These are phyloP conservation scores for Aspergillus sergii DNA, from an alignment of 2,329 filamentous ascomycete species.

Conservation along the genomic window DNA sequence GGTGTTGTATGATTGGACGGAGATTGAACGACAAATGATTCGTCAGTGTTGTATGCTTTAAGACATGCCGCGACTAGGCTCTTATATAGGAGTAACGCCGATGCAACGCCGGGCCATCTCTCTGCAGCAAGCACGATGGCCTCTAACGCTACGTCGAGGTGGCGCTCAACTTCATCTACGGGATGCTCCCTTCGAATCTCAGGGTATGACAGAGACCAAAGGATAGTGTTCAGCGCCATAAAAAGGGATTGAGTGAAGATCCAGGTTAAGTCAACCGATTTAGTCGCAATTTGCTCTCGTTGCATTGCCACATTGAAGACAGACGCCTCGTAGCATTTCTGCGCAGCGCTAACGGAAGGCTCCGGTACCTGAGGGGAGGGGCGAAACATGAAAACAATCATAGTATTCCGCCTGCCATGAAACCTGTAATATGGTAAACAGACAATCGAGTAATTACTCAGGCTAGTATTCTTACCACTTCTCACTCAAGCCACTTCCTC, in stretches of 20 bases:
- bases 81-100: conserved; percentile 82
- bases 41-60: conserved; percentile 75
- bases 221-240: conserved; percentile 85
- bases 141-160: conserved; percentile 74
- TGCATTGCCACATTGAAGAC: conserved; percentile 80
- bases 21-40: conserved; percentile 54
- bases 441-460: neutral
- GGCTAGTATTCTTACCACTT: conserved; percentile 65
- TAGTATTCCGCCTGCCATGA: conserved; percentile 74
- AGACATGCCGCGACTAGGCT: conserved; percentile 83
- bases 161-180: conserved; percentile 73
- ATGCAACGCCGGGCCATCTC: conserved; percentile 87
- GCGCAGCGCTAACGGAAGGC: conserved; percentile 76
- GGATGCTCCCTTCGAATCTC: conserved; percentile 75
- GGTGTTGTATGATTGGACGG: conserved; percentile 48
- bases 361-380: conserved; percentile 90
- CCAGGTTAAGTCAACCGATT: conserved; percentile 86
- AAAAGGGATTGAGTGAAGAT: conserved; percentile 87
- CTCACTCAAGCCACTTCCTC: conserved; percentile 72
- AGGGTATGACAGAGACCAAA: conserved; percentile 89
- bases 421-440: conserved; percentile 49
- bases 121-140: conserved; percentile 79
- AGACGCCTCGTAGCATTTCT: conserved; percentile 80
- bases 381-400: conserved; percentile 84
- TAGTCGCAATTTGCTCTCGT: conserved; percentile 74